phyloP scores from a whole-genome alignment of 495 filamentous ascomycete genomes.

The Xylaria castorea region DNA sequence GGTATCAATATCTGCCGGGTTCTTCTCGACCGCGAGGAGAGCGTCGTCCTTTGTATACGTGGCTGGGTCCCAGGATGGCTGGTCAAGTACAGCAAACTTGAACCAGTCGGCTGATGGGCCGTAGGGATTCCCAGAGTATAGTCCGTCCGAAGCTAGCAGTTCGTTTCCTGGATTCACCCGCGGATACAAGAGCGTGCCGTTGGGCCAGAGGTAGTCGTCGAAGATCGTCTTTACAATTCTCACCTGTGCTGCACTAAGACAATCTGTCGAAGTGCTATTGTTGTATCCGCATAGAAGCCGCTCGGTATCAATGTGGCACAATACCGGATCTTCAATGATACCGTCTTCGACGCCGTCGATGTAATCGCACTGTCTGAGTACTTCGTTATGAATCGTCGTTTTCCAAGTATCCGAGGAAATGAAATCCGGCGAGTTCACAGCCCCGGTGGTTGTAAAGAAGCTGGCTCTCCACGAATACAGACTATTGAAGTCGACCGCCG shows the following conservation, averaged over 20 bases:
- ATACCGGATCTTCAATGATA: conserved; percentile 62
- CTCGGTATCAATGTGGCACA: conserved; percentile 58
- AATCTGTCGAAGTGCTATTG: conserved; percentile 43
- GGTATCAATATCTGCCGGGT: conserved; percentile 49
- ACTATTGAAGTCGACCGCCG: conserved; percentile 53
- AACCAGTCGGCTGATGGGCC: conserved; percentile 46
- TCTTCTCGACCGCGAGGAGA: conserved; percentile 34
- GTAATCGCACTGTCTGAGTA: conserved; percentile 62
- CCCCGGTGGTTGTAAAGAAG: conserved; percentile 59
- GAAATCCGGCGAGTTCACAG: conserved; percentile 12
- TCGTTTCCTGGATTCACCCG: conserved; percentile 47
- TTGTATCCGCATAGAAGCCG: conserved; percentile 51
- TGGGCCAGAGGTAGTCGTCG: conserved; percentile 52
- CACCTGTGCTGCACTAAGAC: conserved; percentile 57
- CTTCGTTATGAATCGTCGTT: conserved; percentile 56
- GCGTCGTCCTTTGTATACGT: conserved; percentile 38
- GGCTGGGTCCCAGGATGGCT: conserved; percentile 53
- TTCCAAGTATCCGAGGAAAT: conserved; percentile 52
- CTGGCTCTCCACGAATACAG: conserved; percentile 61
- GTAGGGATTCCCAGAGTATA: conserved; percentile 34
- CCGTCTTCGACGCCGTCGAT: conserved; percentile 63
- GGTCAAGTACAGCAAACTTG: conserved; percentile 62
- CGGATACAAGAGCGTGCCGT: conserved; percentile 62
- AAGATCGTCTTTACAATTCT: conserved; percentile 57
- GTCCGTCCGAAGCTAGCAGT: conserved; percentile 22